These are phyloP conservation scores for Pythium aristosporum DNA, from an alignment of 352 stramenopile genomes.

Conservation along the genomic window DNA sequence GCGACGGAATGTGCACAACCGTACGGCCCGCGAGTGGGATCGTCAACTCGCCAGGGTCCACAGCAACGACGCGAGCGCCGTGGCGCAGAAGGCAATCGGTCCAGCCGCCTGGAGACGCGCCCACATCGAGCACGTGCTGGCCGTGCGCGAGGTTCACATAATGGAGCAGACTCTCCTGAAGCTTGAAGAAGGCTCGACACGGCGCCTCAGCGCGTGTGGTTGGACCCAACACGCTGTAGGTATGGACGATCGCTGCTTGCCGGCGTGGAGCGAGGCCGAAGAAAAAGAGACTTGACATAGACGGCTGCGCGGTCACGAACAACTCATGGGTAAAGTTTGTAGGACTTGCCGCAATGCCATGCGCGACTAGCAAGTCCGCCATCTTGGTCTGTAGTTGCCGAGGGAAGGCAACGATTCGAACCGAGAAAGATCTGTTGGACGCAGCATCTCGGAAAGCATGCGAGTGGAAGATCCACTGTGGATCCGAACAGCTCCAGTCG, in stretches of 20 bases:
- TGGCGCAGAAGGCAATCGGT: slow-evolving; percentile 45
- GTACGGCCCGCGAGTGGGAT: slow-evolving; percentile 28
- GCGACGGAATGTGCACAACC: slow-evolving; percentile 42
- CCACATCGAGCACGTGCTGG: slow-evolving; percentile 46
- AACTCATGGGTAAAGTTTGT: slow-evolving; percentile 50
- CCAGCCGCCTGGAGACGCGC: slow-evolving; percentile 54
- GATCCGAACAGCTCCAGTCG: slow-evolving; percentile 39
- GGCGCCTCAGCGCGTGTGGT: slow-evolving; percentile 31
- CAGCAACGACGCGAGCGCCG: slow-evolving; percentile 45
- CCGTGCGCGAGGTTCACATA: slow-evolving; percentile 24
- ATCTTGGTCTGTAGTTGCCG: slow-evolving; percentile 37
- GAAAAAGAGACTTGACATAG: slow-evolving; percentile 31
- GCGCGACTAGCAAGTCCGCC: slow-evolving; percentile 28
- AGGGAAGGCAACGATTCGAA: slow-evolving; percentile 33
- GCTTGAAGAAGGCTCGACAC: slow-evolving; percentile 57
- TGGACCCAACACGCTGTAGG: not conserved
- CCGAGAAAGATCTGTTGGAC: slow-evolving; percentile 21
- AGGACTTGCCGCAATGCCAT: slow-evolving; percentile 39
- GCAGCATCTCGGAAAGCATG: slow-evolving; percentile 1
- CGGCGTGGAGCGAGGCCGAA: slow-evolving; percentile 33
- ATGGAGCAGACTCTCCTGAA: slow-evolving; percentile 42
- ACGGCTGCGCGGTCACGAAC: slow-evolving; percentile 35
- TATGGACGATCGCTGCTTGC: not conserved
- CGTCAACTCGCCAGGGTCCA: slow-evolving; percentile 50
- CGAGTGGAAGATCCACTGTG: slow-evolving; percentile 40